Conservation (phyloP, 129 eudicot species). For the Tagetes erecta region DNA sequence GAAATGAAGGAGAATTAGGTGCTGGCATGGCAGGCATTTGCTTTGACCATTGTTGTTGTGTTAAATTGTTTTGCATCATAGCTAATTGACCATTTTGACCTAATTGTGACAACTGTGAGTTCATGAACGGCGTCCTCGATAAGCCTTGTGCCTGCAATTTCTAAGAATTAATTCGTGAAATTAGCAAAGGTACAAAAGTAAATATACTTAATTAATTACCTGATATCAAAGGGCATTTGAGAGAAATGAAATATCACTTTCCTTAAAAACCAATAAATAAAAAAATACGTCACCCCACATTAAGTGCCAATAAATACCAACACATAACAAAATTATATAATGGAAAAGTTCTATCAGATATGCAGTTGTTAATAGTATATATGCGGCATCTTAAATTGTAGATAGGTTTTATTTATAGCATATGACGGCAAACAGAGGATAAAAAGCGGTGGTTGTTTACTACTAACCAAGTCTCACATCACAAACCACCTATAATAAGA, state of each 20-base stretch:
- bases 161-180: constrained; percentile 32
- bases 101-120: constrained; percentile 64
- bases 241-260: constrained; percentile 2
- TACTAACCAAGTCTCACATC: constrained; percentile 2
- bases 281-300: constrained; percentile 1
- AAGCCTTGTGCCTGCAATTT: constrained; percentile 74
- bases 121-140: constrained; percentile 70
- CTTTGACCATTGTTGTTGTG: constrained; percentile 85
- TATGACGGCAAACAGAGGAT: not conserved
- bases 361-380: not conserved
- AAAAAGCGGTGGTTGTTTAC: constrained; percentile 1
- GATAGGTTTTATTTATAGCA: constrained; percentile 2
- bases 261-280: not conserved
- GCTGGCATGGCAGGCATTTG: constrained; percentile 81
- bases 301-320: not conserved
- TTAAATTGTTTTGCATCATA: constrained; percentile 61
- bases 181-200: constrained; percentile 18
- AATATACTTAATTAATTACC: constrained; percentile 5
- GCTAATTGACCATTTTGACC: constrained; percentile 76
- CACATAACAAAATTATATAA: not conserved
- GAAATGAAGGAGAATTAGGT: constrained; percentile 73
- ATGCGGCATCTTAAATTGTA: not conserved
- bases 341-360: not conserved
- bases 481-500: constrained; percentile 14
- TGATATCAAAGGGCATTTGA: not conserved